phyloP scores from a whole-genome alignment of 1,284 basidiomycete species.

The Taiwanofungus camphoratus region DNA sequence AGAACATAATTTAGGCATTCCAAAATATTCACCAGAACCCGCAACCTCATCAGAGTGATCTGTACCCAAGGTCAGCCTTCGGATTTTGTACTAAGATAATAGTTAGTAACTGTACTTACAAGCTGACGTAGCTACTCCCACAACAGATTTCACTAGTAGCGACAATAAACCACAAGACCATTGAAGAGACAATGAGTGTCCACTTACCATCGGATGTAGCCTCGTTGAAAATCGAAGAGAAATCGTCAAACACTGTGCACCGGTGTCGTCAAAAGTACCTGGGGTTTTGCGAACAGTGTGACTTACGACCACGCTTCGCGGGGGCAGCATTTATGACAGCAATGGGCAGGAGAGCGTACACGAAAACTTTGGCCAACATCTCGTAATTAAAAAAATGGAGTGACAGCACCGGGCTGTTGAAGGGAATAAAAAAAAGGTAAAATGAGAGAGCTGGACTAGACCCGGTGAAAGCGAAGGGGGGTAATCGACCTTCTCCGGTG shows the following conservation, averaged over 20 bases:
- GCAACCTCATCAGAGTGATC: neutral
- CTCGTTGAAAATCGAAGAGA: slow-evolving; percentile 8
- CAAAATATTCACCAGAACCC: neutral
- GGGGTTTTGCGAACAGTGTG: neutral
- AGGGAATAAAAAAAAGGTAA: slow-evolving; percentile 8
- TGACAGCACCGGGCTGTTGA: slow-evolving; percentile 20
- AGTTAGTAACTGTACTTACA: slow-evolving; percentile 3
- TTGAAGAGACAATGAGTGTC: neutral
- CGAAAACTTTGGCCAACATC: slow-evolving; percentile 16
- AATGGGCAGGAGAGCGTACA: slow-evolving; percentile 14
- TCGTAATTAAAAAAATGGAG: slow-evolving; percentile 8
- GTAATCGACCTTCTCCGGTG: slow-evolving; percentile 3
- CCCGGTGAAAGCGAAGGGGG: slow-evolving; percentile 14
- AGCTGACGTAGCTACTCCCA: slow-evolving; percentile 5
- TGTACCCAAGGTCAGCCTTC: neutral
- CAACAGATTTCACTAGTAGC: slow-evolving; percentile 1
- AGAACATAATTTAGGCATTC: neutral
- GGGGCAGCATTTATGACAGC: slow-evolving; percentile 13
- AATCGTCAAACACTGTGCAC: slow-evolving; percentile 8
- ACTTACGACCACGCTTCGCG: slow-evolving; percentile 12
- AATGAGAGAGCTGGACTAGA: slow-evolving; percentile 12
- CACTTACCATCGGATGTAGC: slow-evolving; percentile 1
- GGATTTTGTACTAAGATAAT: neutral
- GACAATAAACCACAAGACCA: neutral
- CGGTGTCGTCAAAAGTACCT: neutral